These are phyloP conservation scores for Picea glauca DNA, from an alignment of 75 land plant species.

Conservation along the genomic window DNA sequence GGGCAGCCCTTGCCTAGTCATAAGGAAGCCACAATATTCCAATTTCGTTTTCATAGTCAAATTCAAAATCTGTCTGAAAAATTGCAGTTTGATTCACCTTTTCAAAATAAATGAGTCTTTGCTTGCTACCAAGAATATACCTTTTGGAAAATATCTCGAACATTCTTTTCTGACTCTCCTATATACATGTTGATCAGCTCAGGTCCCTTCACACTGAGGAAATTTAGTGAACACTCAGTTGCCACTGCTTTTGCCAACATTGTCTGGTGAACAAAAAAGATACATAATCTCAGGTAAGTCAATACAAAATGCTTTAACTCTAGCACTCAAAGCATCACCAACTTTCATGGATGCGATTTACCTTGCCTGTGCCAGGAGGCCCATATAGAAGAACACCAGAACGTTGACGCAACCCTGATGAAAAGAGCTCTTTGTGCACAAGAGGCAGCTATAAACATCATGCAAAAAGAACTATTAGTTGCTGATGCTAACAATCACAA, in stretches of 20 bases:
- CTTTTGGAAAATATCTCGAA: conserved; percentile 96
- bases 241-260: conserved; percentile 96
- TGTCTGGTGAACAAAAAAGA: conserved; percentile 47
- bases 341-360: conserved; percentile 14
- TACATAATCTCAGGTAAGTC: background rate
- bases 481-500: background rate
- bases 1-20: conserved; percentile 82
- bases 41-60: conserved; percentile 1
- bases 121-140: conserved; percentile 18
- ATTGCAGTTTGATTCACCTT: background rate
- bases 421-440: conserved; percentile 81
- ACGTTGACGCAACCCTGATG: conserved; percentile 89
- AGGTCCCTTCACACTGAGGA: conserved; percentile 96
- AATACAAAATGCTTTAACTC: background rate
- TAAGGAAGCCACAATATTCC: background rate
- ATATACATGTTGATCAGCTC: conserved; percentile 98
- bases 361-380: conserved; percentile 98
- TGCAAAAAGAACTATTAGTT: background rate
- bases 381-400: conserved; percentile 97
- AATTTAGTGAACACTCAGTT: conserved; percentile 93
- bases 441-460: conserved; percentile 67
- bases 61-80: background rate
- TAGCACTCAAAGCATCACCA: background rate
- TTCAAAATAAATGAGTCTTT: background rate
- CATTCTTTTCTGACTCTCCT: conserved; percentile 98